Conservation (phyloP, 1,139 yeast genomes). For the Zygosaccharomyces pseudobailii region DNA sequence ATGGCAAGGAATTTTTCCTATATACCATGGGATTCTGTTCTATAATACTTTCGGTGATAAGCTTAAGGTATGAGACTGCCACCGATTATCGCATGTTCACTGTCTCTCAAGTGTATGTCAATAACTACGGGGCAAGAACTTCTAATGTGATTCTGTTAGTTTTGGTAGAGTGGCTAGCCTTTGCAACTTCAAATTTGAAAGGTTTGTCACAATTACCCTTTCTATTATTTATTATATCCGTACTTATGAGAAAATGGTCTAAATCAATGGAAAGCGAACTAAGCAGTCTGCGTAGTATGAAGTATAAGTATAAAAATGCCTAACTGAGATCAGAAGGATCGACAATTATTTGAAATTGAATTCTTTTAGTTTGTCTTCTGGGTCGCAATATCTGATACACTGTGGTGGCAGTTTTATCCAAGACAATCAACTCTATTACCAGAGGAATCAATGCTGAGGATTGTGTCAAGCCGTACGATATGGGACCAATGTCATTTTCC, state of each 20-base stretch:
- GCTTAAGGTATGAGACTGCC: conserved; percentile 25
- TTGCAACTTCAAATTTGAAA: conserved; percentile 9
- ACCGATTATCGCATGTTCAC: conserved; percentile 18
- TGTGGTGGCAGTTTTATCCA: conserved; percentile 25
- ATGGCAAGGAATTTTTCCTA: conserved; percentile 9
- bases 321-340: conserved; percentile 6
- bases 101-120: conserved; percentile 17
- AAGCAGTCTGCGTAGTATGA: conserved; percentile 20
- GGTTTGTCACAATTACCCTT: conserved; percentile 20
- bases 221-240: conserved; percentile 21
- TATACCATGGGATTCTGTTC: conserved; percentile 26
- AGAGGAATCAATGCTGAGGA: conserved; percentile 22
- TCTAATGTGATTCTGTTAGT: conserved; percentile 22
- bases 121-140: conserved; percentile 18
- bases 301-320: conserved; percentile 32
- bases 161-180: conserved; percentile 24
- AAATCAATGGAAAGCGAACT: conserved; percentile 23
- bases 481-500: conserved; percentile 22
- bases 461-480: conserved; percentile 24
- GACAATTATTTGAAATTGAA: conserved; percentile 12
- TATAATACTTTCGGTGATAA: conserved; percentile 25
- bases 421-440: conserved; percentile 18
- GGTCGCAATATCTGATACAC: conserved; percentile 16
- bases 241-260: conserved; percentile 22
- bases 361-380: conserved; percentile 4